Conservation (phyloP, 2,329 filamentous ascomycete genomes). For the Colletotrichum sp. region DNA sequence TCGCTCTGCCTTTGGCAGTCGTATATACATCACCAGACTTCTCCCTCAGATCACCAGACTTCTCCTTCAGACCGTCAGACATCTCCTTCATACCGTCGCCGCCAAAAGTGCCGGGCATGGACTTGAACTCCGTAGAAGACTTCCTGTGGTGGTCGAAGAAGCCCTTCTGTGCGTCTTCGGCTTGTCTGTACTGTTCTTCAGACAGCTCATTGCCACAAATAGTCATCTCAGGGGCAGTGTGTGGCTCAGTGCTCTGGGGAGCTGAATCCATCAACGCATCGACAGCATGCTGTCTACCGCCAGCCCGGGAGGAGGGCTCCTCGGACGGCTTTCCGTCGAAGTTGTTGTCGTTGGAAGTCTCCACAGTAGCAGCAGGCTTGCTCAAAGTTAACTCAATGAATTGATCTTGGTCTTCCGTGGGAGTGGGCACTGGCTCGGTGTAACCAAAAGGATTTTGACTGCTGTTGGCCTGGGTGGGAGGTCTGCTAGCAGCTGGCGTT, state of each 20-base stretch:
- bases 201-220: not conserved
- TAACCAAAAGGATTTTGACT: not conserved
- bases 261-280: not conserved
- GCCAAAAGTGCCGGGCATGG: not conserved
- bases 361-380: not conserved
- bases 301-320: not conserved
- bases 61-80: not conserved
- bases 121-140: constrained; percentile 2
- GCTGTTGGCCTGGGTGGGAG: not conserved
- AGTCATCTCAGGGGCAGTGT: not conserved
- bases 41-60: not conserved
- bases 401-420: not conserved
- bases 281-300: not conserved
- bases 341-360: not conserved
- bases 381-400: not conserved
- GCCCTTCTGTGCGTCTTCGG: not conserved
- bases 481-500: not conserved
- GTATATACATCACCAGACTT: not conserved
- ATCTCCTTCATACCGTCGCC: not conserved
- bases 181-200: not conserved
- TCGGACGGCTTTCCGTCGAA: not conserved
- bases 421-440: not conserved
- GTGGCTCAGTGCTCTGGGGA: not conserved
- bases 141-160: not conserved
- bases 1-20: not conserved